phyloP scores from a whole-genome alignment of 768 basidiomycete species.

The Suillus plorans region DNA sequence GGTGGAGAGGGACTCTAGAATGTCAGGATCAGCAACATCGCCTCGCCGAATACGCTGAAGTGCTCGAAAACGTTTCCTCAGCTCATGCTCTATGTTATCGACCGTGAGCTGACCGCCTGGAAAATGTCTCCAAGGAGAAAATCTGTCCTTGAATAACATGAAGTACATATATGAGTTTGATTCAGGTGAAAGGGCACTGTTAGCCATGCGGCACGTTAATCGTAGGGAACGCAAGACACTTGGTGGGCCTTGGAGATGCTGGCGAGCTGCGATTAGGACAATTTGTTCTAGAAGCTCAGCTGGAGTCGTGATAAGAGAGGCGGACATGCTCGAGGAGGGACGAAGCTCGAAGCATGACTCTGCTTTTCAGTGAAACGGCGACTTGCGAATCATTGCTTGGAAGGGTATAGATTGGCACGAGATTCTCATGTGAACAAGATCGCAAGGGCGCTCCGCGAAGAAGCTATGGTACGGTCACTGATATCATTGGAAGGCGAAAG shows the following conservation, averaged over 20 bases:
- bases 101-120: slow-evolving; percentile 23
- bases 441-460: background rate
- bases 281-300: slow-evolving; percentile 37
- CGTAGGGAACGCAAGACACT: slow-evolving; percentile 30
- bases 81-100: slow-evolving; percentile 41
- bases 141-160: slow-evolving; percentile 44
- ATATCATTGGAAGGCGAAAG: slow-evolving; percentile 6
- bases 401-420: slow-evolving; percentile 29
- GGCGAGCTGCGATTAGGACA: slow-evolving; percentile 29
- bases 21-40: slow-evolving; percentile 32
- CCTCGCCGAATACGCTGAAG: slow-evolving; percentile 46
- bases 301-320: slow-evolving; percentile 31
- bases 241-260: slow-evolving; percentile 34
- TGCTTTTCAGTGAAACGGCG: slow-evolving; percentile 29
- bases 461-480: slow-evolving; percentile 12
- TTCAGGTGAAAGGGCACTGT: slow-evolving; percentile 23
- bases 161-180: slow-evolving; percentile 35
- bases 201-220: slow-evolving; percentile 34
- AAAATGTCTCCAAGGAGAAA: slow-evolving; percentile 44
- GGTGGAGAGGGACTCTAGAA: slow-evolving; percentile 49
- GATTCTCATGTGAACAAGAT: slow-evolving; percentile 26
- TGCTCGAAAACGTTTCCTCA: slow-evolving; percentile 42
- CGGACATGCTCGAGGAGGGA: slow-evolving; percentile 30
- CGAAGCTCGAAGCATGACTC: slow-evolving; percentile 12
- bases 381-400: slow-evolving; percentile 20